Evolutionary conservation across 768 basidiomycete species (phyloP), one percentile per base, ranked within the genome.

Genomic region (Collybiopsis confluens): DNA sequence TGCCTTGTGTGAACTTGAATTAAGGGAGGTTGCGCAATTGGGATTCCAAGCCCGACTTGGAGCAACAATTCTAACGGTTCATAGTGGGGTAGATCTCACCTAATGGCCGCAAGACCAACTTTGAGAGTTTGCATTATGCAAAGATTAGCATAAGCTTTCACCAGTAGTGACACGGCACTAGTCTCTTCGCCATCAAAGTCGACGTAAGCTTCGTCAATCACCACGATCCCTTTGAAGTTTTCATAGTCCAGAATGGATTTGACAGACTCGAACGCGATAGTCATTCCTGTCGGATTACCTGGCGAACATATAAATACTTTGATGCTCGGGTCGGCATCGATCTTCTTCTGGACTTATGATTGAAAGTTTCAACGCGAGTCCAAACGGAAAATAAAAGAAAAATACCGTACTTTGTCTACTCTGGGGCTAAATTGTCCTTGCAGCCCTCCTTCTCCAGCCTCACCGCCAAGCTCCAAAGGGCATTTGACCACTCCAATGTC

Each of bases 141-240:
- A 11, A 98, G 59, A 63, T 99, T 99, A 9, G 81, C 82, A 64
- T 90, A 98, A 45, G 90, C 81, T 54, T 82, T 75, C 50, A 97
- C 75, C 24, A 98, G 74, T n/a, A n/a, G n/a, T 3, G 78, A 72
- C 13, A 78, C 83, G 0, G 92, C 90, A 40, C 85, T 88, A 26
- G 76, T 69, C 16, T 73, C 75, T 8, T 75, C 66, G 0, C 77
- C 77, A 0, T 89, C 82, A 62, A 98, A 99, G 67, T 99, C 97
- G 65, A 98, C 89, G 70, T 99, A 98, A 0, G 97, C 97, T 68
- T 98, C 97, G 64, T 99, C 97, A 4, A 98, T 85, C 26, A 96
- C 79, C 35, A 98, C 86, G 56, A 99, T 83, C 6, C 97, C 97
- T 60, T 85, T 91, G 80, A 90, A 98, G 0, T 76, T 74, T 8